Percentiles rank a stretch among this genome's conserved stretches.
Evolutionary conservation across 2,329 filamentous ascomycete genomes (phyloP).

Genomic region (Pseudogymnoascus sp.): DNA sequence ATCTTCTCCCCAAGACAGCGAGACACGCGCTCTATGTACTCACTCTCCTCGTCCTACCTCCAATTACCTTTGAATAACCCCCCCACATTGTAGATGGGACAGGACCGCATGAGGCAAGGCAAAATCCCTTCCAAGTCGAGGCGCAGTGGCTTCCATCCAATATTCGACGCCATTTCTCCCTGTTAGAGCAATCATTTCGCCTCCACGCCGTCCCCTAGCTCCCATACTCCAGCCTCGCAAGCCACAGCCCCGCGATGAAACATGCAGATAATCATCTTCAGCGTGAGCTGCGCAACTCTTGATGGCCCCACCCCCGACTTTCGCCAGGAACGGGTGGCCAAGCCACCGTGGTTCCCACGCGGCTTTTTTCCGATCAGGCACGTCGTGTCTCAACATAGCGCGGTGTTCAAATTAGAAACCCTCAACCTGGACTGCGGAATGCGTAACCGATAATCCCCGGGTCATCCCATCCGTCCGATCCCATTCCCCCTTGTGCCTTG

Average conservation of each 20-base stretch:
- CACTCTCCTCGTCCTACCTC: background rate
- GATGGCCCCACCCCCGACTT: background rate
- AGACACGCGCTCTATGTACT: background rate
- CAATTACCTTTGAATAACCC: background rate
- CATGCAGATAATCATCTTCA: constrained; percentile 1
- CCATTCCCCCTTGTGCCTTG: background rate
- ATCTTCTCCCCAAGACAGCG: background rate
- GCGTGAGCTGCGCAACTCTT: background rate
- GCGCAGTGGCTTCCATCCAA: background rate
- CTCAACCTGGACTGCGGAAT: background rate
- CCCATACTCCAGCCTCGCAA: background rate
- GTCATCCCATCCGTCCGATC: background rate
- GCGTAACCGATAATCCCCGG: background rate
- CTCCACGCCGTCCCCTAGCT: background rate
- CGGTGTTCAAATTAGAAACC: background rate
- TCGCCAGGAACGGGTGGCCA: background rate
- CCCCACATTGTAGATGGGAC: background rate
- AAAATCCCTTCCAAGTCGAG: background rate
- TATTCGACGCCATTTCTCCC: background rate
- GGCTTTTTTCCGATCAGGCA: background rate
- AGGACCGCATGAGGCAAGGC: background rate
- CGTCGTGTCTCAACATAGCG: background rate
- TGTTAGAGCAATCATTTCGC: background rate
- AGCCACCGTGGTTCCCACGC: background rate
- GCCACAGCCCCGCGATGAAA: background rate